phyloP scores from a whole-genome alignment of 1,139 yeast genomes.

The Hemisphaericaspora xylanilytica region DNA sequence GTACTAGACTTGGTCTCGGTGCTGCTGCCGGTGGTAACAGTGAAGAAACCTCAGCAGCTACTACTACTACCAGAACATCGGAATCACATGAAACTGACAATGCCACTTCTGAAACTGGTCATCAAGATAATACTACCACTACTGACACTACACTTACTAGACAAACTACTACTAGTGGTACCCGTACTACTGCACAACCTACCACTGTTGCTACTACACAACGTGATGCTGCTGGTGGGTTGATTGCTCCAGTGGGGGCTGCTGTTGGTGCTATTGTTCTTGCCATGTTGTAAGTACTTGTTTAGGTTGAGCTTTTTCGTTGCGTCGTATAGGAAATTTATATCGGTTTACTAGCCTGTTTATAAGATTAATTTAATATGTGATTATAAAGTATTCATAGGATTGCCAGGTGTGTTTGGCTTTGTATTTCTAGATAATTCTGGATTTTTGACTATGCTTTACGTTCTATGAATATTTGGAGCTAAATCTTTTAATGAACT shows the following conservation, averaged over 20 bases:
- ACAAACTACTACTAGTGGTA: slow-evolving; percentile 6
- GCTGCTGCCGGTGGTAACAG: background rate
- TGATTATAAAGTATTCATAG: no score
- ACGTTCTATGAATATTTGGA: no score
- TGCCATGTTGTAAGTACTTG: slow-evolving; percentile 23
- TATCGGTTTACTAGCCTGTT: no score
- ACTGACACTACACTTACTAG: no score
- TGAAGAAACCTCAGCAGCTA: background rate
- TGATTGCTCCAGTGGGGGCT: slow-evolving; percentile 34
- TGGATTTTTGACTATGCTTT: no score
- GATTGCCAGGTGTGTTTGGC: no score
- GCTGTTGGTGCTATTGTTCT: slow-evolving; percentile 35
- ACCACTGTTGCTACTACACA: slow-evolving; percentile 5
- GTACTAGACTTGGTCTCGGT: slow-evolving; percentile 23
- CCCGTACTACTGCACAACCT: slow-evolving; percentile 7
- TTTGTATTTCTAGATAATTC: background rate
- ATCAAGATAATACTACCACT: slow-evolving; percentile 5
- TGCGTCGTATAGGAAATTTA: no score
- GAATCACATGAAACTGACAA: no score
- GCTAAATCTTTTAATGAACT: no score
- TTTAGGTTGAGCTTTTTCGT: no score
- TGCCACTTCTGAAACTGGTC: no score
- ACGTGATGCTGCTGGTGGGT: slow-evolving; percentile 16
- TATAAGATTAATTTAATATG: no score
- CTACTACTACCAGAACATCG: slow-evolving; percentile 6